Evolutionary conservation across 768 basidiomycete species (phyloP).

Genomic region (Crucibulum laeve): DNA sequence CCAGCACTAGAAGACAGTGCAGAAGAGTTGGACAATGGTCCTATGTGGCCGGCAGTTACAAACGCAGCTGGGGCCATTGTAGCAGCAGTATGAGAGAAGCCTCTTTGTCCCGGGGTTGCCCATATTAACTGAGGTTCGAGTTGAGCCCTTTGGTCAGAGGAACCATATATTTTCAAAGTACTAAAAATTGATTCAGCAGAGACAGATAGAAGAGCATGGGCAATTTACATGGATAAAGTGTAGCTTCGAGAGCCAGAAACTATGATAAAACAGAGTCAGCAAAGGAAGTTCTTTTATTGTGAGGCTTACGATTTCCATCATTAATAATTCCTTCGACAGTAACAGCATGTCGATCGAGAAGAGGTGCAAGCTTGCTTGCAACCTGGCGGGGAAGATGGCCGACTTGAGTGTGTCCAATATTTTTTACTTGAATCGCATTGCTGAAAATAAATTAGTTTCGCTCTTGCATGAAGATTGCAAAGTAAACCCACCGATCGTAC

Average conservation of each 20-base stretch:
- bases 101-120: constrained; percentile 69
- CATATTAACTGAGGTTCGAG: constrained; percentile 67
- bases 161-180: constrained; percentile 68
- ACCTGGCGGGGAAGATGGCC: constrained; percentile 71
- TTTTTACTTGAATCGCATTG: constrained; percentile 79
- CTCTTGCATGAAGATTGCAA: background rate
- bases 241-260: constrained; percentile 42
- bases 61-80: constrained; percentile 7
- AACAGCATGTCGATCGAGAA: constrained; percentile 61
- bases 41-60: constrained; percentile 3
- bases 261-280: constrained; percentile 7
- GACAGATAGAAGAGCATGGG: background rate
- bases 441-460: constrained; percentile 23
- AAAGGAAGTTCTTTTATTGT: background rate
- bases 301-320: constrained; percentile 59
- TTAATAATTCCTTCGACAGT: constrained; percentile 69
- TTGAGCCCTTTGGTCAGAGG: constrained; percentile 49
- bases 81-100: constrained; percentile 34
- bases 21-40: background rate
- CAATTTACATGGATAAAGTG: constrained; percentile 59
- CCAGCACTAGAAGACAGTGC: constrained; percentile 8
- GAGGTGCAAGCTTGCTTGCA: constrained; percentile 57
- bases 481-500: constrained; percentile 54
- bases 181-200: constrained; percentile 27
- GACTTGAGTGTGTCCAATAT: constrained; percentile 71